Base-by-base conservation (phyloP, 805 yeast species). In the Ogataea saltuana region DNA sequence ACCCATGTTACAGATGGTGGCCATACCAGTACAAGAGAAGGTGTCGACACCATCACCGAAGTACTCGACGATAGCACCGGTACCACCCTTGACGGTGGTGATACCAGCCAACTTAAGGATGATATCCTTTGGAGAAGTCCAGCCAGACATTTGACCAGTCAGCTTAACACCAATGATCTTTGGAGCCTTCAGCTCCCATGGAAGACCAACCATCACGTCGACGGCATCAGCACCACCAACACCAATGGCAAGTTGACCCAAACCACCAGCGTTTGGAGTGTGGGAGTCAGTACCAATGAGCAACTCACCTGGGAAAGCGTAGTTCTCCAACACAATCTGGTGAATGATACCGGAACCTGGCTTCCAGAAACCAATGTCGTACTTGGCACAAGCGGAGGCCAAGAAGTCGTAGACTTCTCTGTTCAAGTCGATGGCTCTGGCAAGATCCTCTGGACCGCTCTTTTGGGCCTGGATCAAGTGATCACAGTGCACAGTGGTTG, bases 161-260 rank as follows among this genome's bases (percentile, higher is more conserved):
- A 93, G 79, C 69, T 88, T 85, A 58, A 93, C 96, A 69, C 99
- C 99, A 53, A 93, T 72, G 32, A 89, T 73, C 70, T 88, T 88
- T 56, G 99, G 99, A 42, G 98, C 98, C 74, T 90, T 90, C 67
- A 93, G 79, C 72, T 93, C 99, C 99, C 99, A 93, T 45, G 99
- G 97, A 22, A 93, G 84, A 53, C 93, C 96, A 33, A 98, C 89
- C 62, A 93, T 72, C 39, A 93, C 99, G 68, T 93, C 99, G 43
- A 93, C 99, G 30, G 99, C 99, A 70, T 93, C 99, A 43, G 99
- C 99, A 75, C 99, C 99, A 71, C 99, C 99, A 30, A 93, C 99
- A 71, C 99, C 99, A 64, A 93, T 93, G 59, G 99, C 98, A 54
- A 91, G 83, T 54, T 96, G 96, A 65, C 99, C 99, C 50, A 93